Base-by-base conservation (phyloP, 139 green algal species). In the Tetradesmus obliquus region DNA sequence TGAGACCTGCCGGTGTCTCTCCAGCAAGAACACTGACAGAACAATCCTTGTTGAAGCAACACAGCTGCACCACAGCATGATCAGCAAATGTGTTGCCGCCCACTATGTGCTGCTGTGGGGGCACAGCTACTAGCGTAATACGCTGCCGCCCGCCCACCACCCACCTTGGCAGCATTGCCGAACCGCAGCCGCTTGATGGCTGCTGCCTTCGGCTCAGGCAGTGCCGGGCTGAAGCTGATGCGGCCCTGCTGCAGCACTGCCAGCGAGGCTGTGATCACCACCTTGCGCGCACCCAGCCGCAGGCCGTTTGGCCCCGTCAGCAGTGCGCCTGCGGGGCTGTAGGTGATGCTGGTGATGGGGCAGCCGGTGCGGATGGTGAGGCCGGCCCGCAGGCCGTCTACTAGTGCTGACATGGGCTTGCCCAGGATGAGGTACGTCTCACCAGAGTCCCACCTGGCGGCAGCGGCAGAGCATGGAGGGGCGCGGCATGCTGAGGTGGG, bases 381-480 rank as follows among this genome's bases (percentile, higher is more conserved):
- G 15, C 89, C 92, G 22, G 76, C 13, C 1, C 94, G 91, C 62
- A 98, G 88, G 80, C 91, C 85, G 60, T 94, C 69, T 3, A 95
- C 93, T 0, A 98, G 24, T 3, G 81, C 32, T 12, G 82, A 81
- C 91, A 98, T 91, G 83, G 95, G 91, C 3, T 95, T 55, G 92
- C 98, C 96, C 84, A 97, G 92, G 3, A 97, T 86, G n/a, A 99
- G 93, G 93, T 99, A 99, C 0, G 93, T 96, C 66, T 98, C 96
- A 19, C 96, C 97, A 92, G 92, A 96, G 82, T 92, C 90, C 94
- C 94, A 96, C 6, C 87, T 93, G 89, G 19, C 57, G 54, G 10
- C 9, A 62, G 19, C n/a, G 72, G 17, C 54, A 74, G 54, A 53
- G 55, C n/a, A 87, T 15, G 88, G 13, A 55, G 2, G 74, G 5